Evolutionary conservation across 179 eudicot genomes (phyloP).

Genomic region (Spergularia azorica): DNA sequence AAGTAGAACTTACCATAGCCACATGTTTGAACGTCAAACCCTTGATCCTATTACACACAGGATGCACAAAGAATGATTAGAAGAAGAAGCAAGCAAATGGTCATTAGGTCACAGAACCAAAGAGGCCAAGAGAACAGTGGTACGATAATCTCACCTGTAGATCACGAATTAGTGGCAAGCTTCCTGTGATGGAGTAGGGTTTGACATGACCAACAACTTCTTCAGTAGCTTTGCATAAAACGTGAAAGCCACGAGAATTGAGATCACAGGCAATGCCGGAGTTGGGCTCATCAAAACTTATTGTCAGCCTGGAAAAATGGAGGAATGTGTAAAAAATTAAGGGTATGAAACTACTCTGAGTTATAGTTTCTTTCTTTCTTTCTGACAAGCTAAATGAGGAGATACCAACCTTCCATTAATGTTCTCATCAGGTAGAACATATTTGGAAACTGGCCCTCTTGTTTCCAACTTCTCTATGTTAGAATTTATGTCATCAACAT

Average conservation of each 20-base stretch:
- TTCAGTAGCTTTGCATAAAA: constrained; percentile 91
- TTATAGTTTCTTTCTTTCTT: background rate
- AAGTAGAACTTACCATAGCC: constrained; percentile 70
- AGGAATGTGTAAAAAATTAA: constrained; percentile 11
- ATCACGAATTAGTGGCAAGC: constrained; percentile 89
- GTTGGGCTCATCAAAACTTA: constrained; percentile 67
- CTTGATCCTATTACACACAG: constrained; percentile 70
- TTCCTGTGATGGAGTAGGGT: constrained; percentile 96
- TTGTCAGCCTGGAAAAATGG: constrained; percentile 47
- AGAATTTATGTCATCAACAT: constrained; percentile 80
- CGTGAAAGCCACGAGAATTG: constrained; percentile 87
- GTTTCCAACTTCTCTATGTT: constrained; percentile 81
- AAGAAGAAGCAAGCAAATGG: background rate
- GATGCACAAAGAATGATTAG: background rate
- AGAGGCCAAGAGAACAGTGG: background rate
- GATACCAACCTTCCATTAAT: constrained; percentile 72
- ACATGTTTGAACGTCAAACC: constrained; percentile 93
- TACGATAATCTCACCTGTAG: constrained; percentile 52
- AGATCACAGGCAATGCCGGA: constrained; percentile 95
- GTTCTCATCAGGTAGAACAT: constrained; percentile 84
- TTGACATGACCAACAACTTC: constrained; percentile 88
- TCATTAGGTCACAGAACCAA: background rate
- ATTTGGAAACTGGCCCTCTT: constrained; percentile 94
- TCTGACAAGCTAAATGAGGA: constrained; percentile 9
- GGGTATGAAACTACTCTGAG: background rate